Base-by-base conservation (phyloP, 176 grass and related monocot genomes). In the Raddia distichophylla region DNA sequence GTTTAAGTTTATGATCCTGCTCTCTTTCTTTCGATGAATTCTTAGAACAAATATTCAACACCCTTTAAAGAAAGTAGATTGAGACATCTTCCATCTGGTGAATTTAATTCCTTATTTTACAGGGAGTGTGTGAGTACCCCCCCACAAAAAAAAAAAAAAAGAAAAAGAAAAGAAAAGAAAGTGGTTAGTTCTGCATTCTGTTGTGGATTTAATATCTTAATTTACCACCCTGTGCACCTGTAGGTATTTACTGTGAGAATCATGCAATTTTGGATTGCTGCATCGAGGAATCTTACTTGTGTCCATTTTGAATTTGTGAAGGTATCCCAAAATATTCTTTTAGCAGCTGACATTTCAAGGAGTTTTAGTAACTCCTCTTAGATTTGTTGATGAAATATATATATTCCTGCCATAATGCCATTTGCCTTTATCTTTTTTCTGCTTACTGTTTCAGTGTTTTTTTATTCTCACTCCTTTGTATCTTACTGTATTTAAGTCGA, bases 281-380 rank as follows among this genome's bases (percentile, higher is more conserved):
- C 45, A 53, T 60, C 8, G 0, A 50, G n/a, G 65, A 50, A 33
- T 8, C 4, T 72, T 85, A 52, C 27, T 9, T 9, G 34, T 56
- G 17, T 6, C 46, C 45, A 32, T 79, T 75, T 64, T 64, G 56
- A 33, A 64, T 45, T 66, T 35, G 32, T 64, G 44, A 71, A 85
- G 83, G 66, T 64, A 64, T 37, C 34, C 9, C 6, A 12, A 85
- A 77, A 55, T 45, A 44, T 63, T 27, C 69, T 78, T 54, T 63
- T 10, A 40, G 3, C 4, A 33, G 66, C n/a, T 45, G 17, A 6
- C 22, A 49, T 76, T 35, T 37, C 16, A 13, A 6, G 14, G 51
- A 40, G 11, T 82, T 82, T 63, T 83, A 45, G 3, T 52, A 32
- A 34, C 12, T 44, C 2, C 5, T 53, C 3, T 34, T 15, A 56